A percentile compares a stretch with the other conserved stretches of the same genome.
phyloP scores from a whole-genome alignment of 768 basidiomycete species.

The Pleurotus giganteus region DNA sequence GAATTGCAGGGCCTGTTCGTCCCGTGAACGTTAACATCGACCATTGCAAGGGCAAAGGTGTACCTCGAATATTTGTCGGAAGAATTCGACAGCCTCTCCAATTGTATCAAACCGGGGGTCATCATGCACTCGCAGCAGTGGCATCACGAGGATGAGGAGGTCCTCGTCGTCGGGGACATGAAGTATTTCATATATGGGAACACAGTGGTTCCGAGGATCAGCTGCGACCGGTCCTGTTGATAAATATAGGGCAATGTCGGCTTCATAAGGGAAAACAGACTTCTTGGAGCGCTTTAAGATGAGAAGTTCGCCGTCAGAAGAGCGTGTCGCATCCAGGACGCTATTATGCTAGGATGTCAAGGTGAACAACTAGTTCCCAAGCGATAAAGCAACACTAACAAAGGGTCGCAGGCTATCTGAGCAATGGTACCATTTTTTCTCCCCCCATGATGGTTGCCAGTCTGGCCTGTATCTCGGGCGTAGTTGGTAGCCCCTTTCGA shows the following conservation, averaged over 20 bases:
- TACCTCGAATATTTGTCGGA: slow-evolving; percentile 32
- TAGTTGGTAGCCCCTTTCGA: slow-evolving; percentile 29
- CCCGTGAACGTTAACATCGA: background rate
- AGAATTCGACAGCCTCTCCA: slow-evolving; percentile 31
- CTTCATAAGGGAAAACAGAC: slow-evolving; percentile 22
- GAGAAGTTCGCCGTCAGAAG: slow-evolving; percentile 25
- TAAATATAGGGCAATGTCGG: slow-evolving; percentile 25
- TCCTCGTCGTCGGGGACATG: slow-evolving; percentile 19
- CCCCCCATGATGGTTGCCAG: slow-evolving; percentile 34
- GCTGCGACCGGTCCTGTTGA: slow-evolving; percentile 8
- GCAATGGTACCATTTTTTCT: background rate
- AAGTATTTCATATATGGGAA: slow-evolving; percentile 24
- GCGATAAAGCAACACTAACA: slow-evolving; percentile 4
- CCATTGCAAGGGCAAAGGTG: background rate
- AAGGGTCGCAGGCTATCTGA: slow-evolving; percentile 7
- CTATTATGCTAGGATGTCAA: slow-evolving; percentile 2
- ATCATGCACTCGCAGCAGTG: slow-evolving; percentile 21
- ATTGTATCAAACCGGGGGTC: slow-evolving; percentile 30
- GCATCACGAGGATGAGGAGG: slow-evolving; percentile 25
- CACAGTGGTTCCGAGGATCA: slow-evolving; percentile 32
- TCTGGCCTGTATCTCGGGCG: slow-evolving; percentile 28
- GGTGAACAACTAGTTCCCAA: background rate
- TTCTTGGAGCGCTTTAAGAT: slow-evolving; percentile 24
- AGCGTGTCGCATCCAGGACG: slow-evolving; percentile 26
- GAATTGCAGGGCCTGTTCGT: slow-evolving; percentile 27